These are phyloP conservation scores for Poronia punctata DNA, from an alignment of 495 filamentous ascomycete species.

Conservation along the genomic window DNA sequence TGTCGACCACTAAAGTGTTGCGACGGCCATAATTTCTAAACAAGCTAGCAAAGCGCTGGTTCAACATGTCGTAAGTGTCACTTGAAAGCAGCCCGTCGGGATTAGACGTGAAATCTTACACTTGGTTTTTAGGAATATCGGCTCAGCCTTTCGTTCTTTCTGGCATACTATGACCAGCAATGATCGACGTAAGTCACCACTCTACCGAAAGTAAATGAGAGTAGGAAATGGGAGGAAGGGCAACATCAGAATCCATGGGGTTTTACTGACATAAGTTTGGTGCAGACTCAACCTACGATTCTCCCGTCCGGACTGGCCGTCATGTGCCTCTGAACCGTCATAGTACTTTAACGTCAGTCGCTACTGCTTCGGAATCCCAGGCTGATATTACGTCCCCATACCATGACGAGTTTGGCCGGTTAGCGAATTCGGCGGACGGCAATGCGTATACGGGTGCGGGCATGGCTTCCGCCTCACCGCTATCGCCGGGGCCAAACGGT, in stretches of 20 bases:
- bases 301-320: slow-evolving; percentile 74
- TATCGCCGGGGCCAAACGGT: slow-evolving; percentile 54
- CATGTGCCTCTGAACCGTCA: slow-evolving; percentile 71
- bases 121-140: slow-evolving; percentile 32
- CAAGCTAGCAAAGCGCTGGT: too few relatives aligned
- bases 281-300: slow-evolving; percentile 77
- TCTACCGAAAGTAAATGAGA: not conserved
- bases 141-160: slow-evolving; percentile 65
- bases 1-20: too few relatives aligned
- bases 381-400: slow-evolving; percentile 68
- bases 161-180: slow-evolving; percentile 92
- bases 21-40: too few relatives aligned
- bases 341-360: slow-evolving; percentile 68
- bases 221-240: not conserved
- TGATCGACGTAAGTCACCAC: slow-evolving; percentile 47
- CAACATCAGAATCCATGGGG: slow-evolving; percentile 1
- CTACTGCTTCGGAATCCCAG: slow-evolving; percentile 70
- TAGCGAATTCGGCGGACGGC: slow-evolving; percentile 47
- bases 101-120: slow-evolving; percentile 1
- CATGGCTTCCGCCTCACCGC: slow-evolving; percentile 49
- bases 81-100: too few relatives aligned
- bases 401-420: slow-evolving; percentile 55
- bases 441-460: slow-evolving; percentile 35
- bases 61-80: slow-evolving; percentile 27
- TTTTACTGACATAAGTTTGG: slow-evolving; percentile 25